Percentiles rank a stretch among this genome's conserved stretches.
Conservation (phyloP, 306 rosid species). For the Betula pendula region DNA sequence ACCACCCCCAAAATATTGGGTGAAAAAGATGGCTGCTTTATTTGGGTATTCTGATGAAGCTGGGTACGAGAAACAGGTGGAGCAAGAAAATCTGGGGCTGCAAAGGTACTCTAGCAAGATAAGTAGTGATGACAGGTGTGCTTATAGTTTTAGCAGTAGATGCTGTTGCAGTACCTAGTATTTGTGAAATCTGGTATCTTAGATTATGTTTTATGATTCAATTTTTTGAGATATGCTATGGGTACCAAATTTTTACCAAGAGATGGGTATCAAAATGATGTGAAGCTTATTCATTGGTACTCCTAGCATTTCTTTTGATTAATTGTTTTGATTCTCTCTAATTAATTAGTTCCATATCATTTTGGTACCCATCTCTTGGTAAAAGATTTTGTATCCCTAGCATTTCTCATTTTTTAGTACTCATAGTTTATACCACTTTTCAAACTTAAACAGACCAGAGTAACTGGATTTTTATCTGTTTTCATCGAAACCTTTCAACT, state of each 20-base stretch:
- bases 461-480: background rate
- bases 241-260: no score
- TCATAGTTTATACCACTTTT: background rate
- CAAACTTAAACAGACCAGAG: background rate
- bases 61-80: conserved; percentile 34
- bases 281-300: no score
- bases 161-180: background rate
- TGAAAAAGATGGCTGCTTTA: conserved; percentile 66
- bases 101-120: conserved; percentile 37
- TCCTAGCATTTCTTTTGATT: no score
- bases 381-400: no score
- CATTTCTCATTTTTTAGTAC: no score
- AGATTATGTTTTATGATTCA: background rate
- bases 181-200: background rate
- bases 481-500: background rate
- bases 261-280: no score
- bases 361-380: no score
- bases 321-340: no score
- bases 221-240: no score
- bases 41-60: conserved; percentile 69
- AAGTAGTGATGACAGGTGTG: conserved; percentile 56
- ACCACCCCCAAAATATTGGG: conserved; percentile 87
- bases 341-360: no score
- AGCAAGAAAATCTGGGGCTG: conserved; percentile 32
- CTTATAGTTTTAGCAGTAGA: conserved; percentile 13